Percentiles rank a stretch among this genome's conserved stretches.
Evolutionary conservation across 768 basidiomycete species (phyloP).

Genomic region (Boletus rubroflammeus): DNA sequence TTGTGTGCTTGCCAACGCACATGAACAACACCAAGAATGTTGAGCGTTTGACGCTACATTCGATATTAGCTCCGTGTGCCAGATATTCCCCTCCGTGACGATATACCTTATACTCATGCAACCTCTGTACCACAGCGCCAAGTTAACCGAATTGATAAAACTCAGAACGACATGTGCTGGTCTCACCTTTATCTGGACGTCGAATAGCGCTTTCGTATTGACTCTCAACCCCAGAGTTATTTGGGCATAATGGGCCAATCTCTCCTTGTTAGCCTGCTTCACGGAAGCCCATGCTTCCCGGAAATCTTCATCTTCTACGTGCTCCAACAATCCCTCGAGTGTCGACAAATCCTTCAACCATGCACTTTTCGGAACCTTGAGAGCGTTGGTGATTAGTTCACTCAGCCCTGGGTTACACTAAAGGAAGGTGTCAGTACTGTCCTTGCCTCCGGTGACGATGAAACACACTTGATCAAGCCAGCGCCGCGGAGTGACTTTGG

Average conservation of each 20-base stretch:
- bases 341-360: conserved; percentile 86
- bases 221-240: conserved; percentile 64
- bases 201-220: conserved; percentile 78
- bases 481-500: conserved; percentile 80
- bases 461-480: conserved; percentile 76
- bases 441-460: not conserved
- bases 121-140: conserved; percentile 46
- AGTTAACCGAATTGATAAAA: not conserved
- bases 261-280: conserved; percentile 89
- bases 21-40: conserved; percentile 87
- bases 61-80: not conserved
- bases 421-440: not conserved
- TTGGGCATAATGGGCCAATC: conserved; percentile 75
- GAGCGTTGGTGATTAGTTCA: conserved; percentile 76
- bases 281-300: conserved; percentile 76
- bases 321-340: conserved; percentile 73
- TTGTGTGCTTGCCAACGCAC: conserved; percentile 39
- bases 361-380: conserved; percentile 65
- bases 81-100: not conserved
- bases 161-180: not conserved
- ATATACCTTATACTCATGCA: conserved; percentile 88
- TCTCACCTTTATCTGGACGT: conserved; percentile 82
- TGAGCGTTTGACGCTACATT: conserved; percentile 82
- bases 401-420: conserved; percentile 89
- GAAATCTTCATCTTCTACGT: conserved; percentile 72